Conservation (phyloP, 2,329 filamentous ascomycete genomes). For the Penicillium sp. region DNA sequence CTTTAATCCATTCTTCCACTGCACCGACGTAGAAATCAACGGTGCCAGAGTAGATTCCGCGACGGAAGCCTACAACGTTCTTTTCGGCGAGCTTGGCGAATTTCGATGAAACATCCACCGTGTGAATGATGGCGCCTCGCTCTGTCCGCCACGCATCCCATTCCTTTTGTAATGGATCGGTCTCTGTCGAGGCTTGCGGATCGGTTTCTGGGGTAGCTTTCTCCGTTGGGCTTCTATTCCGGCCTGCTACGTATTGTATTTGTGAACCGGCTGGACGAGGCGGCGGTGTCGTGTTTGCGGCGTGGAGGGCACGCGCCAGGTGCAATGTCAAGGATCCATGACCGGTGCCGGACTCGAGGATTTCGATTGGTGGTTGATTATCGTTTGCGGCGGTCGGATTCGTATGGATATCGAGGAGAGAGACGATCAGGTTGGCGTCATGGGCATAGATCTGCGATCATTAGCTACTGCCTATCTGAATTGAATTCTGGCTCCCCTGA, state of each 20-base stretch:
- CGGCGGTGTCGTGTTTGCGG: conserved; percentile 62
- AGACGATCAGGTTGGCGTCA: conserved; percentile 74
- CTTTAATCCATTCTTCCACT: conserved; percentile 62
- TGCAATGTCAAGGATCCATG: conserved; percentile 77
- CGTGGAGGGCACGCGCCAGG: conserved; percentile 73
- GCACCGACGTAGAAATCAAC: conserved; percentile 73
- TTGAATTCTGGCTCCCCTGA: neutral
- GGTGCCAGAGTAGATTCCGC: conserved; percentile 68
- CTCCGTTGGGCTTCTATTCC: conserved; percentile 22
- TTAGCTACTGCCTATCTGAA: conserved; percentile 7
- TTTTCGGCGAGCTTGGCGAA: conserved; percentile 66
- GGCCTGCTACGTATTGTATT: conserved; percentile 30
- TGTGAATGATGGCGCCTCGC: conserved; percentile 71
- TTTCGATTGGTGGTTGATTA: conserved; percentile 59
- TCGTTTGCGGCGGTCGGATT: conserved; percentile 36
- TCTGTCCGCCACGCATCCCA: conserved; percentile 50
- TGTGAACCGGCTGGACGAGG: conserved; percentile 39
- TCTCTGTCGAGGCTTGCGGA: conserved; percentile 9
- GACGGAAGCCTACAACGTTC: conserved; percentile 66
- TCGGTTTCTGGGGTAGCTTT: conserved; percentile 19
- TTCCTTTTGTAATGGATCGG: conserved; percentile 29
- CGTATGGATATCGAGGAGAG: conserved; percentile 72
- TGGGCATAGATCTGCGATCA: conserved; percentile 65
- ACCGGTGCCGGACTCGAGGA: conserved; percentile 83
- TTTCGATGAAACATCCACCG: conserved; percentile 64